Conservation (phyloP, 2,329 filamentous ascomycete species). For the Talaromyces verruculosus region DNA sequence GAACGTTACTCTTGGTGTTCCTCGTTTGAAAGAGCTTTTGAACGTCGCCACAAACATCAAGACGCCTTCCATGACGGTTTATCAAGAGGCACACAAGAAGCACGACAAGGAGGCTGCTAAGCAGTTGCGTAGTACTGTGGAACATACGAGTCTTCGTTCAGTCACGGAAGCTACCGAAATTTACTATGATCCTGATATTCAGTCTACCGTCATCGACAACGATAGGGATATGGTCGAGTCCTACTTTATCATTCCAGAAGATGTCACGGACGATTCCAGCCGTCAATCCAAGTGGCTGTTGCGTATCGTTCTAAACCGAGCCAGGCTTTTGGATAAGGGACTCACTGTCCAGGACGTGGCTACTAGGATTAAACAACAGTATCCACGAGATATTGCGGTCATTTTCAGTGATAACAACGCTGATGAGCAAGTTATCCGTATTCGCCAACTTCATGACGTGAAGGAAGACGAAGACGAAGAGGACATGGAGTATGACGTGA, state of each 20-base stretch:
- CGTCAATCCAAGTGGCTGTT: conserved; percentile 91
- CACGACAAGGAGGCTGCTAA: conserved; percentile 78
- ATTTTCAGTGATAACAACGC: conserved; percentile 99
- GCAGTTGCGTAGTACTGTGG: conserved; percentile 80
- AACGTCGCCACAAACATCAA: conserved; percentile 98
- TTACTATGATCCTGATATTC: conserved; percentile 92
- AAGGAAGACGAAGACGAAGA: conserved; percentile 73
- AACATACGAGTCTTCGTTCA: conserved; percentile 89
- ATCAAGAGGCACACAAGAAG: conserved; percentile 62
- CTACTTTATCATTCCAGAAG: conserved; percentile 91
- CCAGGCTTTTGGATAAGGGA: conserved; percentile 89
- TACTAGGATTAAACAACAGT: conserved; percentile 82
- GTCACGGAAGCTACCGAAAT: conserved; percentile 92
- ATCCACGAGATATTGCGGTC: conserved; percentile 78
- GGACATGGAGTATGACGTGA: conserved; percentile 80
- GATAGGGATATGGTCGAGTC: conserved; percentile 95
- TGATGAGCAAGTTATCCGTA: conserved; percentile 89
- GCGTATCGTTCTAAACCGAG: conserved; percentile 86
- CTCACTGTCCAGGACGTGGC: conserved; percentile 91
- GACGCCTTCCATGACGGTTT: conserved; percentile 95
- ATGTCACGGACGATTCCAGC: conserved; percentile 63
- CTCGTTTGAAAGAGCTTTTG: conserved; percentile 98
- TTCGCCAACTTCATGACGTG: conserved; percentile 71
- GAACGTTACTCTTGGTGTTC: conserved; percentile 98
- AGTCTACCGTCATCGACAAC: conserved; percentile 78